These are phyloP conservation scores for Talaromyces thailandensis DNA, from an alignment of 495 filamentous ascomycete species.

Conservation along the genomic window DNA sequence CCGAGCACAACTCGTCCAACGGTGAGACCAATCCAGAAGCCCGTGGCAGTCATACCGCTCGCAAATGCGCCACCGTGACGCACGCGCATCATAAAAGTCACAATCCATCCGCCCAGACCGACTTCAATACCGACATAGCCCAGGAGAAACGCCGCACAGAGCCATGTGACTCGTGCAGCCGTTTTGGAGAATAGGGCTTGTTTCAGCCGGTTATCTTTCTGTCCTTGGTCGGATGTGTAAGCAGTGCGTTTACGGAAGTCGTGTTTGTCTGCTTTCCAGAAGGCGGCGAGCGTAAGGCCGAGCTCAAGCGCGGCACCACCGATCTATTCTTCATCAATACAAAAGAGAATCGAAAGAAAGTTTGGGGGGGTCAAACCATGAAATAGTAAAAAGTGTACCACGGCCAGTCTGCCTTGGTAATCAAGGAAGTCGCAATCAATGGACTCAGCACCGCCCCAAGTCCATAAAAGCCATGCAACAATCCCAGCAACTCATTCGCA, in stretches of 20 bases:
- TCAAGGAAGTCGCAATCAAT: slow-evolving; percentile 45
- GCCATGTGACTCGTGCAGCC: slow-evolving; percentile 56
- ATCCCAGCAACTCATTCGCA: slow-evolving; percentile 45
- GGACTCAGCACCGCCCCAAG: slow-evolving; percentile 45
- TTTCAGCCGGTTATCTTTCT: slow-evolving; percentile 39
- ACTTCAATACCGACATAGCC: slow-evolving; percentile 84
- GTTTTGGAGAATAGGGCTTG: slow-evolving; percentile 44
- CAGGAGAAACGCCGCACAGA: slow-evolving; percentile 66
- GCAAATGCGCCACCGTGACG: slow-evolving; percentile 45
- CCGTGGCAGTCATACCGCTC: slow-evolving; percentile 54
- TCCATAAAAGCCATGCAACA: slow-evolving; percentile 51
- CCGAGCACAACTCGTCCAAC: slow-evolving; percentile 50
- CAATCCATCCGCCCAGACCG: slow-evolving; percentile 65
- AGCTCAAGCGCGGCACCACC: slow-evolving; percentile 56
- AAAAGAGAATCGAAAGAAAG: neutral
- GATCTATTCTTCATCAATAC: slow-evolving; percentile 32
- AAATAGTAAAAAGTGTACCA: slow-evolving; percentile 54
- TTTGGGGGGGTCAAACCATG: slow-evolving; percentile 27
- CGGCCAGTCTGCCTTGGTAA: slow-evolving; percentile 35
- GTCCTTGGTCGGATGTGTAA: slow-evolving; percentile 16
- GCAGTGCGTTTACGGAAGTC: slow-evolving; percentile 45
- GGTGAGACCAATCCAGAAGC: slow-evolving; percentile 60
- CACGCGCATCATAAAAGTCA: slow-evolving; percentile 54
- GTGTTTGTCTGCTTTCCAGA: slow-evolving; percentile 58
- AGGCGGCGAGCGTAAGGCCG: slow-evolving; percentile 40